Evolutionary conservation across 1,139 yeast species (phyloP).

Genomic region (Hyphopichia khmerensis): DNA sequence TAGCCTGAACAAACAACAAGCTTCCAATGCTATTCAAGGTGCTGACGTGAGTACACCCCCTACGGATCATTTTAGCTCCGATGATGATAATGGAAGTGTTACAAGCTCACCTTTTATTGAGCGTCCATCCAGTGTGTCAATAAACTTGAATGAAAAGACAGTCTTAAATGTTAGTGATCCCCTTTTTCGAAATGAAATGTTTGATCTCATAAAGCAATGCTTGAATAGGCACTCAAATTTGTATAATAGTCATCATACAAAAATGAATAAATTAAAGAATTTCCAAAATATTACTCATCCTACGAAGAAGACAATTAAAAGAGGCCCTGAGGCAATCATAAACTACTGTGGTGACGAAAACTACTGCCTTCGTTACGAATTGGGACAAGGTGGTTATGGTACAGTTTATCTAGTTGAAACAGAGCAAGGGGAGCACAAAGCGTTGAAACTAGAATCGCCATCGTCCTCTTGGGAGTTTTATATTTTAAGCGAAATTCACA

Average conservation of each 20-base stretch:
- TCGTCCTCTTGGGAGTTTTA: constrained; percentile 82
- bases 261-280: constrained; percentile 28
- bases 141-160: constrained; percentile 4
- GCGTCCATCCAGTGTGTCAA: constrained; percentile 21
- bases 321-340: constrained; percentile 45
- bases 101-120: constrained; percentile 52
- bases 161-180: constrained; percentile 27
- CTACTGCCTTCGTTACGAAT: constrained; percentile 55
- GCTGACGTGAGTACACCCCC: constrained; percentile 31
- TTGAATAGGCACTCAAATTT: constrained; percentile 29
- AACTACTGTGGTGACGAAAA: constrained; percentile 51
- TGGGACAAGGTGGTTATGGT: constrained; percentile 84
- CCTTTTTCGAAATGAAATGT: constrained; percentile 19
- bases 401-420: constrained; percentile 74
- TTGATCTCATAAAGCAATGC: constrained; percentile 25
- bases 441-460: constrained; percentile 74
- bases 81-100: constrained; percentile 11
- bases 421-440: constrained; percentile 55
- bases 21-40: constrained; percentile 20
- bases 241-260: constrained; percentile 13
- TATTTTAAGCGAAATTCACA: constrained; percentile 57
- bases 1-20: constrained; percentile 1
- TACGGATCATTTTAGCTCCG: constrained; percentile 25
- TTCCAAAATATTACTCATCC: constrained; percentile 35
- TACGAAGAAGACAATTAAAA: constrained; percentile 26